These are phyloP conservation scores for Albifimbria verrucaria DNA, from an alignment of 2,329 filamentous ascomycete genomes.

Conservation along the genomic window DNA sequence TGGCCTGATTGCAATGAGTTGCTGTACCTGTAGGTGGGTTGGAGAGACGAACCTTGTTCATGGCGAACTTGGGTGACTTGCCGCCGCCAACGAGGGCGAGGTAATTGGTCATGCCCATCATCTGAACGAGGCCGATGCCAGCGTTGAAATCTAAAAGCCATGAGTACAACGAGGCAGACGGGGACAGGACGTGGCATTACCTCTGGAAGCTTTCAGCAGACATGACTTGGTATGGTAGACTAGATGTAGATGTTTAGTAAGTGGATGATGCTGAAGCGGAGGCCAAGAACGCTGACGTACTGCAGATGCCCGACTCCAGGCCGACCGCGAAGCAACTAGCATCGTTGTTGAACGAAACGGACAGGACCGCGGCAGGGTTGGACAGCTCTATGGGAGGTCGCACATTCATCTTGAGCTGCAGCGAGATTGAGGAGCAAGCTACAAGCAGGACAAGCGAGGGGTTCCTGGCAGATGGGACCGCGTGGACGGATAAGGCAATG, in stretches of 20 bases:
- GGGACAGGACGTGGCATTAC: too few species aligned
- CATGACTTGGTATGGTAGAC: constrained; percentile 73
- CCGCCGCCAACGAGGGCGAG: constrained; percentile 88
- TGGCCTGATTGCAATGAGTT: constrained; percentile 47
- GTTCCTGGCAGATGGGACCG: not conserved
- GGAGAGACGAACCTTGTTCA: constrained; percentile 64
- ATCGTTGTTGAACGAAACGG: constrained; percentile 81
- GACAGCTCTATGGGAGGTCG: constrained; percentile 79
- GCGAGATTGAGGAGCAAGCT: not conserved
- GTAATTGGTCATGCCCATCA: constrained; percentile 85
- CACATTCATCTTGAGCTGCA: constrained; percentile 69
- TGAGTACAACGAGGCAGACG: too few species aligned
- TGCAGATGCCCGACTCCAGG: constrained; percentile 79
- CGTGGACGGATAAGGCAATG: not conserved
- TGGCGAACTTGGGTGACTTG: constrained; percentile 77
- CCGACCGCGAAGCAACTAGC: constrained; percentile 84
- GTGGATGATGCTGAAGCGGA: constrained; percentile 3
- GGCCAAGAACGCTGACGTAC: constrained; percentile 46
- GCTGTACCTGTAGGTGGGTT: not conserved
- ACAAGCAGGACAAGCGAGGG: not conserved
- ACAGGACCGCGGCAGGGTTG: constrained; percentile 71
- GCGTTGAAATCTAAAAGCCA: constrained; percentile 66
- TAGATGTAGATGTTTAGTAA: constrained; percentile 28
- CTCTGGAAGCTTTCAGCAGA: constrained; percentile 57
- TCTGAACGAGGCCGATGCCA: constrained; percentile 77